phyloP scores from a whole-genome alignment of 2,329 filamentous ascomycete species.

The Hymenoscyphus fraxineus region DNA sequence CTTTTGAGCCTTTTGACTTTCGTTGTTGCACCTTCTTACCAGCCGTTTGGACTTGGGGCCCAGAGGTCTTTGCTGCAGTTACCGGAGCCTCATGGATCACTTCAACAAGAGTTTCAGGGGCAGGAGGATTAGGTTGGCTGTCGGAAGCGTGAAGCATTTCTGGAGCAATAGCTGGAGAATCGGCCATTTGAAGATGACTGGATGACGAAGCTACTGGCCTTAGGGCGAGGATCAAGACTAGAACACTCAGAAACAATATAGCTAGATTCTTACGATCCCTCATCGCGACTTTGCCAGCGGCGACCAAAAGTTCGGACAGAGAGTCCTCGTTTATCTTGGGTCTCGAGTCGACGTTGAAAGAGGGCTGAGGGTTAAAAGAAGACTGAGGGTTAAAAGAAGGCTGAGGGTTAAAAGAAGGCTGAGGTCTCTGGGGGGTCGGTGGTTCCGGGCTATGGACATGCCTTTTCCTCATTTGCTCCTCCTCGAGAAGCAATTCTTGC shows the following conservation, averaged over 20 bases:
- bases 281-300: slow-evolving; percentile 51
- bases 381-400: slow-evolving; percentile 9
- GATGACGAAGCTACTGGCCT: slow-evolving; percentile 13
- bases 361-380: neutral
- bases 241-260: slow-evolving; percentile 51
- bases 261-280: slow-evolving; percentile 57
- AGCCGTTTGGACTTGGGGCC: neutral
- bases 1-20: neutral
- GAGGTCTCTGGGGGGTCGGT: neutral
- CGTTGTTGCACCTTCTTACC: neutral
- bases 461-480: slow-evolving; percentile 51
- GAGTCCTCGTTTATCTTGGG: slow-evolving; percentile 38
- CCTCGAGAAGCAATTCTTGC: slow-evolving; percentile 36
- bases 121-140: neutral
- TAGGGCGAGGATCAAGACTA: slow-evolving; percentile 51
- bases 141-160: neutral
- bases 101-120: neutral
- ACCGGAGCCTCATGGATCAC: neutral
- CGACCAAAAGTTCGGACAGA: slow-evolving; percentile 51
- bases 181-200: neutral
- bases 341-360: slow-evolving; percentile 8
- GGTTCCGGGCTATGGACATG: slow-evolving; percentile 41
- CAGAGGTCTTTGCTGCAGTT: neutral
- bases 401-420: neutral
- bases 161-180: neutral